Base-by-base conservation (phyloP, 2,329 filamentous ascomycete species). In the Colletotrichum tanaceti region DNA sequence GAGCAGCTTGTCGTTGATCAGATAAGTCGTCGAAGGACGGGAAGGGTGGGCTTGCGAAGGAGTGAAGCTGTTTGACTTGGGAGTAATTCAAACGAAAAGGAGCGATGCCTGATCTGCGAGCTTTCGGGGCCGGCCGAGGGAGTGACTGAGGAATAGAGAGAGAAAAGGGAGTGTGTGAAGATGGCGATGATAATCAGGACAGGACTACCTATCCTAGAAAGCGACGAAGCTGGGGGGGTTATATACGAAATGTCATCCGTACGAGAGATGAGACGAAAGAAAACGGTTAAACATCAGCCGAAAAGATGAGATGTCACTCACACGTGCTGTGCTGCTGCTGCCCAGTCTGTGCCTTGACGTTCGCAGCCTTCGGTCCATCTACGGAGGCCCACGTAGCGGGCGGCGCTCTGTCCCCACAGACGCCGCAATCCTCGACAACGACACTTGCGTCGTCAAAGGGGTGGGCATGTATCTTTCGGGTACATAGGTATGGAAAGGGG, bases 41-140 rank as follows among this genome's bases (percentile, higher is more conserved):
- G 10, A 28, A 41, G 32, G n/a, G 16, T 60, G 38, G 32, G 62
- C 55, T 69, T 69, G 62, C 24, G 24, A 69, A 69, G 66, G 62
- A 69, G 62, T 69, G 66, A 69, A 66, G 66, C 66, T 65, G 24
- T 38, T 61, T 41, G 18, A 32, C 28, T 32, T 61, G 54, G 20
- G 20, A 35, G 62, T n/a, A 28, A 28, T 49, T 65, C 62, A 61
- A 65, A 68, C 50, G n/a, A 63, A 69, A 65, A 69, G 57, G 66
- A 69, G 39, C 24, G 66, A 24, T 66, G 50, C 55, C 62, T 61
- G 66, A 69, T 65, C 55, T 66, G 62, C 43, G 57, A 66, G 66
- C 66, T 65, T 65, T 69, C 66, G 63, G 63, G 28, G 55, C 67
- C 64, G 58, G 63, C 67, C 67, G 67, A 70, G 67, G 46, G 57